phyloP scores from a whole-genome alignment of 495 filamentous ascomycete genomes.

The Aspergillus bertholletiae region DNA sequence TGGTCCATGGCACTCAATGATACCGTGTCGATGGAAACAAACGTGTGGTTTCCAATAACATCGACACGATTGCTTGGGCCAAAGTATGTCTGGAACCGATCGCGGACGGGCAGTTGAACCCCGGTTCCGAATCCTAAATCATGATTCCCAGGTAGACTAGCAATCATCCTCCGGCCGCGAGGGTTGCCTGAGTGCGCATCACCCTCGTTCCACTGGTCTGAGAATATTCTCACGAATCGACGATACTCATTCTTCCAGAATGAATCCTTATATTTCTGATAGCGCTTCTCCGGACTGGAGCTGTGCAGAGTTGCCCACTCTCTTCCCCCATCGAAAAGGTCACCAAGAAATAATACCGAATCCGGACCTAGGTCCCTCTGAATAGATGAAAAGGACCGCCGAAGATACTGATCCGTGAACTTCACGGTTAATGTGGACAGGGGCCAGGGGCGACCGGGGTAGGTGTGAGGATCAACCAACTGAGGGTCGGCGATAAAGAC shows the following conservation, averaged over 20 bases:
- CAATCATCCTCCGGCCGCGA: constrained; percentile 62
- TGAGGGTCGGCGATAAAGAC: constrained; percentile 95
- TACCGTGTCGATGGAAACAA: constrained; percentile 85
- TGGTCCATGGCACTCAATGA: constrained; percentile 74
- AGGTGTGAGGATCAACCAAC: constrained; percentile 93
- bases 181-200: constrained; percentile 32
- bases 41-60: constrained; percentile 90
- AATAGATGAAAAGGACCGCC: constrained; percentile 70
- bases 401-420: constrained; percentile 86
- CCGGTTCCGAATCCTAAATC: constrained; percentile 91
- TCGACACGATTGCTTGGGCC: constrained; percentile 85
- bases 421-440: constrained; percentile 72
- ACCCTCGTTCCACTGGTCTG: constrained; percentile 54
- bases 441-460: constrained; percentile 90
- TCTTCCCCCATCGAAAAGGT: constrained; percentile 93
- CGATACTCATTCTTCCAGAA: constrained; percentile 83
- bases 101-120: constrained; percentile 71
- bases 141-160: constrained; percentile 89
- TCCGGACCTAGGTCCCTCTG: constrained; percentile 70
- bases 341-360: constrained; percentile 85
- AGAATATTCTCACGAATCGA: constrained; percentile 77
- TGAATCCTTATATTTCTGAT: constrained; percentile 67
- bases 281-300: constrained; percentile 65
- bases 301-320: constrained; percentile 80
- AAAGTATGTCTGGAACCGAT: constrained; percentile 84